phyloP scores from a whole-genome alignment of 2,329 filamentous ascomycete genomes.

The Anisogramma anomala region DNA sequence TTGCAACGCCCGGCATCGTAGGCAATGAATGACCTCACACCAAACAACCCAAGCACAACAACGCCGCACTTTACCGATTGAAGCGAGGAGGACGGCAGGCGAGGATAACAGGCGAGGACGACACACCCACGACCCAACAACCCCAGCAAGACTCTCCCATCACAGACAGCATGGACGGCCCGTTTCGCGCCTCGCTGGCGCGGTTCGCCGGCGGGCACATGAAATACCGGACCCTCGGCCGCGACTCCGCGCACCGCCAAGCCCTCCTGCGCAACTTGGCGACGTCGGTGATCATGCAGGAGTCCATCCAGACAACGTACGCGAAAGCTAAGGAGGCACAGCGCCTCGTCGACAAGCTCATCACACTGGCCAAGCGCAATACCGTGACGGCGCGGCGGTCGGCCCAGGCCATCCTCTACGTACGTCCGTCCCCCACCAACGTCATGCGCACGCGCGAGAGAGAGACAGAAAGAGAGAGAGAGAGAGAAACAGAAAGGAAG shows the following conservation, averaged over 20 bases:
- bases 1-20: too few relatives aligned
- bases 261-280: conserved; percentile 92
- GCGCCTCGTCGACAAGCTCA: conserved; percentile 82
- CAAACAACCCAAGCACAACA: too few relatives aligned
- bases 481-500: too few relatives aligned
- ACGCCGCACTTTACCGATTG: too few relatives aligned
- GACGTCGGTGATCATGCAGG: conserved; percentile 84
- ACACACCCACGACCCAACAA: too few relatives aligned
- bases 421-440: conserved; percentile 41
- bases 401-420: conserved; percentile 76
- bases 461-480: neutral
- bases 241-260: conserved; percentile 75
- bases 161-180: neutral
- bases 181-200: conserved; percentile 6
- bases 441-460: neutral
- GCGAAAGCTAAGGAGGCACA: conserved; percentile 97
- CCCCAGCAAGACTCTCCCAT: too few relatives aligned
- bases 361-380: conserved; percentile 87
- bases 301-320: conserved; percentile 90
- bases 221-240: conserved; percentile 82
- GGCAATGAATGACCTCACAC: too few relatives aligned
- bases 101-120: too few relatives aligned
- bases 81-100: too few relatives aligned
- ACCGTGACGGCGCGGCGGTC: conserved; percentile 66
- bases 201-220: conserved; percentile 74